Conservation (phyloP, 2,329 filamentous ascomycete genomes). For the Penicillium crustosum region DNA sequence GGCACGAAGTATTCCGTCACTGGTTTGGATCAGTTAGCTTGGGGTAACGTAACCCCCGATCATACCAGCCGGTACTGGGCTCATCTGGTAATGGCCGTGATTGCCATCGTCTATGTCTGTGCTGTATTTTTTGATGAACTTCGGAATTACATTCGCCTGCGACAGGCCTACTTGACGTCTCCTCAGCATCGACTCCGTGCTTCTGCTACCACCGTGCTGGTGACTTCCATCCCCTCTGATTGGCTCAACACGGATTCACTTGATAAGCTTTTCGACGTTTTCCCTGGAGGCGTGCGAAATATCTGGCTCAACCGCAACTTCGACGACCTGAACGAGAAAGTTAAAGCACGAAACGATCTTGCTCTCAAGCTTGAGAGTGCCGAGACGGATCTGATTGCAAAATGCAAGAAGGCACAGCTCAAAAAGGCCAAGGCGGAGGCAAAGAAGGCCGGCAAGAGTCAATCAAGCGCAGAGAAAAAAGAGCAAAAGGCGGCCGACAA, state of each 20-base stretch:
- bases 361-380: conserved; percentile 73
- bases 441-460: conserved; percentile 58
- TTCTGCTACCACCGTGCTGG: conserved; percentile 91
- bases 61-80: conserved; percentile 75
- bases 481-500: conserved; percentile 54
- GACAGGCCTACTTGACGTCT: conserved; percentile 91
- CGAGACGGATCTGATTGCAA: conserved; percentile 79
- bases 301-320: conserved; percentile 96
- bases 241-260: conserved; percentile 86
- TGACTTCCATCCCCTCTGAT: conserved; percentile 84
- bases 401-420: conserved; percentile 75
- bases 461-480: conserved; percentile 39
- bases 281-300: conserved; percentile 90
- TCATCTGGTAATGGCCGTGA: conserved; percentile 75
- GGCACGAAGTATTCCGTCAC: conserved; percentile 51
- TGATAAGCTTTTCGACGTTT: conserved; percentile 85
- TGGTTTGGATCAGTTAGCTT: conserved; percentile 79
- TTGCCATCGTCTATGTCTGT: conserved; percentile 80
- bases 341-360: conserved; percentile 69
- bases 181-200: conserved; percentile 91
- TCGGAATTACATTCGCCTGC: conserved; percentile 82
- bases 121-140: conserved; percentile 84
- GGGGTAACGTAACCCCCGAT: conserved; percentile 73
- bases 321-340: conserved; percentile 78
- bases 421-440: conserved; percentile 64